phyloP scores from a whole-genome alignment of 257 asterid species.

The Solanum tarapatanum region DNA sequence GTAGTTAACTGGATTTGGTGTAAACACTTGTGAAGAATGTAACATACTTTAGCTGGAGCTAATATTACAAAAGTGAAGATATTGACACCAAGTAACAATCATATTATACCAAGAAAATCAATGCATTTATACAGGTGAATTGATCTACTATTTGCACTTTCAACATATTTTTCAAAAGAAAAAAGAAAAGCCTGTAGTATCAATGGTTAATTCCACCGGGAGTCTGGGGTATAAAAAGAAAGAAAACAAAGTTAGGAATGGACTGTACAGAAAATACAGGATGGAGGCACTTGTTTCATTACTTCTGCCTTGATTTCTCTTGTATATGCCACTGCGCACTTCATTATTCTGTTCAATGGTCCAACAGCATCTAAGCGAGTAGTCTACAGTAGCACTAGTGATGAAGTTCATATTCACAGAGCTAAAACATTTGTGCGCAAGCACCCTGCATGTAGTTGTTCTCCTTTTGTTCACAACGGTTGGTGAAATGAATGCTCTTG shows the following conservation, averaged over 20 bases:
- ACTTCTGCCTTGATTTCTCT: neutral
- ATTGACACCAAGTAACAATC: neutral
- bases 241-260: neutral
- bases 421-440: neutral
- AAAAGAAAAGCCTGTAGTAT: neutral
- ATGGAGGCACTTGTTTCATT: neutral
- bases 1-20: neutral
- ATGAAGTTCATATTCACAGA: neutral
- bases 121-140: neutral
- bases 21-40: neutral
- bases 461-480: neutral
- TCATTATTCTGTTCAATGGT: neutral
- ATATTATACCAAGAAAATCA: neutral
- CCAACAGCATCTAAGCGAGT: neutral
- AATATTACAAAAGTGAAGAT: neutral
- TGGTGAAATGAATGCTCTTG: neutral
- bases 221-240: neutral
- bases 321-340: neutral
- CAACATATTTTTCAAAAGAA: neutral
- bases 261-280: slow-evolving; percentile 4
- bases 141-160: neutral
- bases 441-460: neutral
- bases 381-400: neutral
- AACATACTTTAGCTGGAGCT: neutral
- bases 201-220: neutral